A percentile compares a stretch with the other conserved stretches of the same genome.
phyloP scores from a whole-genome alignment of 2,329 filamentous ascomycete genomes.

The Penicillium glabrum region DNA sequence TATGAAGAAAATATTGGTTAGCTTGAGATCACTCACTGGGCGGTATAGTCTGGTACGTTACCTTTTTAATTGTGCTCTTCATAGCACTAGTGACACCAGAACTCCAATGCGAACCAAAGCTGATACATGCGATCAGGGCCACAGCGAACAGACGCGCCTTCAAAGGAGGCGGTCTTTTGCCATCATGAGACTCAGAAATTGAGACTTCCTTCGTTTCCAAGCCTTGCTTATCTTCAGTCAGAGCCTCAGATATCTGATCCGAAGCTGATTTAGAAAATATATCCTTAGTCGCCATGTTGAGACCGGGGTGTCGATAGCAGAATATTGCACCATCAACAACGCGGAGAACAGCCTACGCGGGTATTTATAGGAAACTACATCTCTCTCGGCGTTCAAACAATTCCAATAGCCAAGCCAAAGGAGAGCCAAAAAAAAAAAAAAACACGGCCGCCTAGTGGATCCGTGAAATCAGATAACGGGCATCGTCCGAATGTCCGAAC shows the following conservation, averaged over 20 bases:
- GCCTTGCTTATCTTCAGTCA: not conserved
- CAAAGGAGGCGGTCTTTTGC: conserved; percentile 25
- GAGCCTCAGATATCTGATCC: conserved; percentile 2
- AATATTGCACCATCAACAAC: not conserved
- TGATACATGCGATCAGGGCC: conserved; percentile 47
- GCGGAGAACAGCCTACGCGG: not conserved
- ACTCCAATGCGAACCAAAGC: conserved; percentile 62
- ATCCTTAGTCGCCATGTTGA: conserved; percentile 3
- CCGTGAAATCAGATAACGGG: not conserved
- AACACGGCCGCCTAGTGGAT: not conserved
- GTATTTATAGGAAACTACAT: not conserved
- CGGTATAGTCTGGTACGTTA: not conserved
- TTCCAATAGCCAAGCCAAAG: not conserved
- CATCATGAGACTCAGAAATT: conserved; percentile 7
- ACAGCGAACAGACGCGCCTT: conserved; percentile 47
- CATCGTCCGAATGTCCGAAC: not conserved
- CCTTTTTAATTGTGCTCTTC: conserved; percentile 62
- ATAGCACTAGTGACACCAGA: conserved; percentile 61
- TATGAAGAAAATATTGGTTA: not conserved
- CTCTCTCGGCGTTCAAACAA: not conserved
- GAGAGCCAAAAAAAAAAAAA: not conserved
- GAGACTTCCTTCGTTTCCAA: not conserved
- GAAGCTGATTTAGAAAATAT: conserved; percentile 7
- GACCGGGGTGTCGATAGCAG: not conserved
- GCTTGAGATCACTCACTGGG: too few species aligned